Evolutionary conservation across 1,139 yeast genomes (phyloP), one percentile per base, ranked within the genome.

Genomic region (Candida neerlandica): DNA sequence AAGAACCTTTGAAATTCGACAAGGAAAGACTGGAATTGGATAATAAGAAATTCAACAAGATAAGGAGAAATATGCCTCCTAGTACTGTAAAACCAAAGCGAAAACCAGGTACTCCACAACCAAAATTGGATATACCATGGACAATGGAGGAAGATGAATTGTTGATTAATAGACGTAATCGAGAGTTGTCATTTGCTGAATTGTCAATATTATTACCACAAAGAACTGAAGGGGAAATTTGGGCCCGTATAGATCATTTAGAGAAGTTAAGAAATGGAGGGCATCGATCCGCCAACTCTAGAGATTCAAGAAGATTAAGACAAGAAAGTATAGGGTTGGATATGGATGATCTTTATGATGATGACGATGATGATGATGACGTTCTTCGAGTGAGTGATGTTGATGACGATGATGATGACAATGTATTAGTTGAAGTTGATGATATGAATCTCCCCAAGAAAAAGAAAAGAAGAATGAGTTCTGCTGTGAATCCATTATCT

Each of bases 61-160:
- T 49, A 16, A 45, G 47, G 42, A 41, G 51, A 27, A 50, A 33
- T 42, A 18, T 44, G 33, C 51, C 56, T 4, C 41, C 47, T 11
- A 39, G 42, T 27, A 27, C 33, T 4, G 21, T 45, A 14, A 51
- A 40, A 34, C 23, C 43, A n/a, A 58, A 54, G 40, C 34, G 47
- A 19, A 53, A 57, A 41, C 48, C 49, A 12, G 51, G 52, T 7
- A 51, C 48, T 12, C 55, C 49, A 37, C 51, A 51, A 19, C 57
- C 74, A 1, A 64, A 69, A 15, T 66, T 75, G 50, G 70, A 73
- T 48, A 65, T 76, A 45, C 80, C 81, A 1, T 76, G 81, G 81
- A 63, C 79, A 1, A 80, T 81, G 67, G 96, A 89, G 57, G 96
- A 90, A 65, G 94, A 87, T 60, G 84, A 86, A 52, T 69, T 90